Conservation (phyloP, 2,329 filamentous ascomycete species). For the Gremmenia infestans region DNA sequence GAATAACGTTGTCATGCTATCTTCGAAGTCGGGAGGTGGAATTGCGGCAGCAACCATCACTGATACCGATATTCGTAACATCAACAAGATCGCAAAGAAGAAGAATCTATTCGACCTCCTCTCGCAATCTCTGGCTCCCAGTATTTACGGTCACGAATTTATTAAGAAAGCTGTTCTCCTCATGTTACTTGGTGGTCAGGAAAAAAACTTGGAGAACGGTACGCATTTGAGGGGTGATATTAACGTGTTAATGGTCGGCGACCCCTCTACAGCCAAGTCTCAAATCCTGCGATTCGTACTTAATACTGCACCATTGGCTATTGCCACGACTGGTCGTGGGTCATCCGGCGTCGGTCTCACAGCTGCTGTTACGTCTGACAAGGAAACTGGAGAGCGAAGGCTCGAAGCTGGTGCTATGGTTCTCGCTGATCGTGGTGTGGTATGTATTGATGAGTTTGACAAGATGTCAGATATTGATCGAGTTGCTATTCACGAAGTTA, state of each 20-base stretch:
- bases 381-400: constrained; percentile 91
- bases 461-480: constrained; percentile 99
- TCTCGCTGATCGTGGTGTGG: constrained; percentile 90
- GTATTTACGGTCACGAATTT: constrained; percentile 94
- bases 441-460: constrained; percentile 99
- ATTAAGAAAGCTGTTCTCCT: constrained; percentile 97
- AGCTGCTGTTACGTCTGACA: constrained; percentile 91
- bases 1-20: constrained; percentile 91
- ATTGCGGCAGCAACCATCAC: constrained; percentile 90
- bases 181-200: constrained; percentile 91
- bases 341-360: constrained; percentile 98
- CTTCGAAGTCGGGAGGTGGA: constrained; percentile 92
- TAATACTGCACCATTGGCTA: constrained; percentile 93
- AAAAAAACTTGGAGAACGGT: constrained; percentile 97
- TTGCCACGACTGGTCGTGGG: constrained; percentile 92
- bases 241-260: constrained; percentile 98
- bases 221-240: constrained; percentile 98
- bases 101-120: constrained; percentile 88
- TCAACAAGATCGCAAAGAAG: constrained; percentile 96
- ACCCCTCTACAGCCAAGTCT: constrained; percentile 98
- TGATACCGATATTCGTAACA: constrained; percentile 95
- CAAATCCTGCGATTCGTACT: constrained; percentile 93
- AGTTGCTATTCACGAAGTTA: constrained; percentile 99
- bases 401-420: constrained; percentile 99
- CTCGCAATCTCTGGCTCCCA: constrained; percentile 89